Base-by-base conservation (phyloP, 106 monocot species). In the Dendrobium officinale region DNA sequence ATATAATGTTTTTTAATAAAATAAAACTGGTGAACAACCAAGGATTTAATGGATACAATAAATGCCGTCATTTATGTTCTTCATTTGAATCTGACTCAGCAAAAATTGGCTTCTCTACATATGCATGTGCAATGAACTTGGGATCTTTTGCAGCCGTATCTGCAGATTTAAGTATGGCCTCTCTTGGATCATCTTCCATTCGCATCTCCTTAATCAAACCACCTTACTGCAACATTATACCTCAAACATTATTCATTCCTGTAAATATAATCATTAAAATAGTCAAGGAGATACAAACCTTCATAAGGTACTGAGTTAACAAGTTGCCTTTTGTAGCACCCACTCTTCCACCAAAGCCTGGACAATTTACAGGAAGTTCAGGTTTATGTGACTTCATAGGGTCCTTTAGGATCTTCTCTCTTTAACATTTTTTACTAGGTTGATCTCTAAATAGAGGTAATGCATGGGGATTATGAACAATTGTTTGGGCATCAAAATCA, bases 101-200 rank as follows among this genome's bases (percentile, higher is more conserved):
- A 31, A 31, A 31, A 31, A 31, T 31, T 31, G 31, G 31, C 31
- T 31, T 95, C 9, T 88, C 81, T 77, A 89, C 91, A 82, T 99
- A 99, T 75, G 98, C 95, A 59, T 95, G 98, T 44, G 98, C 95
- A 41, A 99, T 99, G 77, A 83, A 95, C 79, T 87, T 93, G 27
- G 95, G 98, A 31, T 99, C 95, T 84, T 95, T 92, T 31, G 85
- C 86, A 5, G 98, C 98, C 26, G 55, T 87, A 79, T 99, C 98
- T 42, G 98, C 95, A 84, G 91, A 93, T 78, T 93, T 95, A 41
- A 99, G 90, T 73, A 99, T 99, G 44, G 98, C 98, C 66, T 99
- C 98, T 79, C 98, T 90, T 56, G 96, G 96, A 84, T 97, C 96
- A 81, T 97, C 96, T 2, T 97, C 96, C 94, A 97, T 97, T 94